These are phyloP conservation scores for Starmerella floris DNA, from an alignment of 805 yeast genomes.

Conservation along the genomic window DNA sequence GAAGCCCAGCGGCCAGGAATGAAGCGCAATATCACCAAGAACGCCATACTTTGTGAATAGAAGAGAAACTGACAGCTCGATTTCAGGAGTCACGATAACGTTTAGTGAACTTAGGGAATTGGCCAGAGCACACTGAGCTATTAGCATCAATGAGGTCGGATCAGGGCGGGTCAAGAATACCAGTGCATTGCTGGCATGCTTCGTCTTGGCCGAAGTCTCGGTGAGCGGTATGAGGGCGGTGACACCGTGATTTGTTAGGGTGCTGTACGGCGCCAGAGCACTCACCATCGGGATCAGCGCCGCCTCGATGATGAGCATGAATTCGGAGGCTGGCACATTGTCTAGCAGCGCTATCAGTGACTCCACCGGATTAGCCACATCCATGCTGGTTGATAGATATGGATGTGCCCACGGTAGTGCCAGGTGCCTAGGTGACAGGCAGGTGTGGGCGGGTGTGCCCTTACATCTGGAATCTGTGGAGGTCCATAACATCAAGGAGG, in stretches of 20 bases:
- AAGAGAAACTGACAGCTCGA: conserved; percentile 15
- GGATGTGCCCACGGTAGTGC: no score
- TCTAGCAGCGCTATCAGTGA: conserved; percentile 16
- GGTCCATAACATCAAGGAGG: no score
- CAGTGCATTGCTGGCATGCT: conserved; percentile 4
- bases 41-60: conserved; percentile 29
- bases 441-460: no score
- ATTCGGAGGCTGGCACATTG: conserved; percentile 8
- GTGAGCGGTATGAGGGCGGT: conserved; percentile 37
- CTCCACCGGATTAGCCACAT: conserved; percentile 9
- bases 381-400: no score
- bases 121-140: conserved; percentile 5
- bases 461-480: no score
- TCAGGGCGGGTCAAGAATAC: conserved; percentile 22
- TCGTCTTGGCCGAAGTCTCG: conserved; percentile 7
- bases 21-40: conserved; percentile 32
- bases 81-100: conserved; percentile 12
- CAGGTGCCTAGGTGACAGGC: no score
- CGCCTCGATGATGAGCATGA: conserved; percentile 34
- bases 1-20: conserved; percentile 30
- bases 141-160: conserved; percentile 14
- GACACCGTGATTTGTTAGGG: conserved; percentile 40
- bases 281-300: conserved; percentile 39
- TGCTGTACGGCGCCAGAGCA: conserved; percentile 42
- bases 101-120: background rate